These are phyloP conservation scores for Primulina huaijiensis DNA, from an alignment of 257 asterid genomes.

Conservation along the genomic window DNA sequence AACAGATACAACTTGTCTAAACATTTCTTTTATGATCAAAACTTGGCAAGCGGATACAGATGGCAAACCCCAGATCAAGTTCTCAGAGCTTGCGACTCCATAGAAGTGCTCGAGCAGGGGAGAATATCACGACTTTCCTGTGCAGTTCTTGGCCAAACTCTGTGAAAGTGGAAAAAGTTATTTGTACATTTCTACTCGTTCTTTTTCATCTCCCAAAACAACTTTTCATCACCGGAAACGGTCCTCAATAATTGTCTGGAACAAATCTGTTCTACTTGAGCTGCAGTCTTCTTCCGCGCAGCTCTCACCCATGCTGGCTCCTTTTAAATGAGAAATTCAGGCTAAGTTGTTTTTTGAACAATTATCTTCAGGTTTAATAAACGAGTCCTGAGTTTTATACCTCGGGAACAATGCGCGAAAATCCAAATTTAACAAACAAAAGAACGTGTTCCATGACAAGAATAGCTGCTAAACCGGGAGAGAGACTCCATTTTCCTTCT, in stretches of 20 bases:
- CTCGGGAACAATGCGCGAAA: background rate
- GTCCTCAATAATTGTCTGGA: conserved; percentile 69
- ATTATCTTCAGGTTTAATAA: background rate
- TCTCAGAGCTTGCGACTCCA: background rate
- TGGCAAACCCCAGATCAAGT: background rate
- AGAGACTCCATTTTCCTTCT: conserved; percentile 75
- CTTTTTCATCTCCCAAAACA: conserved; percentile 40
- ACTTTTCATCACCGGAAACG: conserved; percentile 53
- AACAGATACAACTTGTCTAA: too few relatives aligned
- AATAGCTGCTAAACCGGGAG: conserved; percentile 93
- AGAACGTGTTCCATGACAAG: conserved; percentile 86
- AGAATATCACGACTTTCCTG: background rate
- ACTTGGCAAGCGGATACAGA: background rate
- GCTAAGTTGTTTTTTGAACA: background rate
- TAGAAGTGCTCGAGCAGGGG: background rate
- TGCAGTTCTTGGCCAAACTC: background rate
- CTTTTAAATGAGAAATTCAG: conserved; percentile 32
- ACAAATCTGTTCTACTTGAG: conserved; percentile 76
- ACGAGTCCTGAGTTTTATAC: background rate
- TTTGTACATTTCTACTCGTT: conserved; percentile 22
- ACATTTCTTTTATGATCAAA: background rate
- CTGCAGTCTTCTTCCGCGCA: conserved; percentile 66
- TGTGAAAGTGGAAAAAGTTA: background rate
- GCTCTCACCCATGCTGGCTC: conserved; percentile 95
- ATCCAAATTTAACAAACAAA: conserved; percentile 31